Percentiles rank a stretch among this genome's conserved stretches.
phyloP scores from a whole-genome alignment of 306 rosid genomes.

The Prinsepia uniflora region DNA sequence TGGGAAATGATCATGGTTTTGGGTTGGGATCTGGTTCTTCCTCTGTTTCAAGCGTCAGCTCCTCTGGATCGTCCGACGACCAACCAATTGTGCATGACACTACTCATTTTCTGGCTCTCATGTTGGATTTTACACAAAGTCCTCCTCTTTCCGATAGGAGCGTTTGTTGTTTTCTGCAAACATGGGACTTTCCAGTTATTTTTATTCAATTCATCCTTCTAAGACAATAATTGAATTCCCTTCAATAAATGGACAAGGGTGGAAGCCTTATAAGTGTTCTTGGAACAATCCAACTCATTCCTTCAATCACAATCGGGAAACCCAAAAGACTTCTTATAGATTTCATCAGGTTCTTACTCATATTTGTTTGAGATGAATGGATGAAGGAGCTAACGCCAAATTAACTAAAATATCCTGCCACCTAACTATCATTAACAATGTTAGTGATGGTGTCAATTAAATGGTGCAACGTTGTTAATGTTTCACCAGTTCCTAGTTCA shows the following conservation, averaged over 20 bases:
- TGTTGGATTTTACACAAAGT: conserved; percentile 36
- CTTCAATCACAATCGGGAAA: too few relatives aligned
- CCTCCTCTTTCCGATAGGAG: background rate
- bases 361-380: too few relatives aligned
- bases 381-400: too few relatives aligned
- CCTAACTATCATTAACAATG: too few relatives aligned
- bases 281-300: too few relatives aligned
- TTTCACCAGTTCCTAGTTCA: too few relatives aligned
- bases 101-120: conserved; percentile 34
- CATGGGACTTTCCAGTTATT: background rate
- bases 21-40: conserved; percentile 53
- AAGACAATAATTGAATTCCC: background rate
- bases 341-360: too few relatives aligned
- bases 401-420: too few relatives aligned
- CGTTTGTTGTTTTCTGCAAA: background rate
- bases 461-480: too few relatives aligned
- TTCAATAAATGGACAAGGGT: background rate
- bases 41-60: conserved; percentile 72
- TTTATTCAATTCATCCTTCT: conserved; percentile 3
- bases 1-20: conserved; percentile 43
- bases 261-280: too few relatives aligned
- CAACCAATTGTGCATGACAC: conserved; percentile 44
- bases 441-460: too few relatives aligned
- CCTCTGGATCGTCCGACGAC: conserved; percentile 70
- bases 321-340: too few relatives aligned